Evolutionary conservation across 2,329 filamentous ascomycete species (phyloP).

Genomic region (Stachybotrys chartarum): DNA sequence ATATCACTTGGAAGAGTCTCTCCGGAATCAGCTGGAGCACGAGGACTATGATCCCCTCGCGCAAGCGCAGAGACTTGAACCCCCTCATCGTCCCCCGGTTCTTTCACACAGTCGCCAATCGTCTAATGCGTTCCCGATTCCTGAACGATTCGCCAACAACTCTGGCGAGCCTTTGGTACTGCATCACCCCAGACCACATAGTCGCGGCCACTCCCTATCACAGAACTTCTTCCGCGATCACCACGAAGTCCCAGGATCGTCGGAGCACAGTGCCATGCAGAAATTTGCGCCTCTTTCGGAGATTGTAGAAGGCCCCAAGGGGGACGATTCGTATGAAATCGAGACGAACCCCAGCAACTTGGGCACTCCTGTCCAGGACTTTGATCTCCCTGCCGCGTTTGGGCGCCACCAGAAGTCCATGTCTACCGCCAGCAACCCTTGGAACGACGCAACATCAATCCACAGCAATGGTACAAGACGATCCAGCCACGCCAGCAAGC

Average conservation of each 20-base stretch:
- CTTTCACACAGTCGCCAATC: slow-evolving; percentile 32
- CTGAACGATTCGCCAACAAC: slow-evolving; percentile 46
- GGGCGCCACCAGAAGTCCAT: slow-evolving; percentile 46
- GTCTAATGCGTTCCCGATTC: slow-evolving; percentile 40
- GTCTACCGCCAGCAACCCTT: slow-evolving; percentile 56
- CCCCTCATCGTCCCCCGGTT: slow-evolving; percentile 14
- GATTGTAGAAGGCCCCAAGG: slow-evolving; percentile 29
- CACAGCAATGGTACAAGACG: slow-evolving; percentile 28
- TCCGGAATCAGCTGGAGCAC: slow-evolving; percentile 71
- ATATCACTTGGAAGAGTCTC: slow-evolving; percentile 74
- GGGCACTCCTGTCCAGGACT: slow-evolving; percentile 52
- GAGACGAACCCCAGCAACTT: slow-evolving; percentile 69
- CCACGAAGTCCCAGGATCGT: slow-evolving; percentile 34
- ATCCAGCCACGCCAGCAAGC: slow-evolving; percentile 56
- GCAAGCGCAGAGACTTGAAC: slow-evolving; percentile 18
- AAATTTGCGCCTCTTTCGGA: slow-evolving; percentile 33
- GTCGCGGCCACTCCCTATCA: slow-evolving; percentile 63
- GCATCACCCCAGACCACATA: slow-evolving; percentile 69
- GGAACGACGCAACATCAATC: slow-evolving; percentile 44
- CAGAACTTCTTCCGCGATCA: slow-evolving; percentile 57
- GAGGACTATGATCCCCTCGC: slow-evolving; percentile 66
- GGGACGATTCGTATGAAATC: slow-evolving; percentile 56
- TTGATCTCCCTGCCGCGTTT: slow-evolving; percentile 37
- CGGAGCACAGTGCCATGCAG: slow-evolving; percentile 28
- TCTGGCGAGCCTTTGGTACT: slow-evolving; percentile 49